phyloP scores from a whole-genome alignment of 1,284 basidiomycete species.

The Pisolithus thermaeus region DNA sequence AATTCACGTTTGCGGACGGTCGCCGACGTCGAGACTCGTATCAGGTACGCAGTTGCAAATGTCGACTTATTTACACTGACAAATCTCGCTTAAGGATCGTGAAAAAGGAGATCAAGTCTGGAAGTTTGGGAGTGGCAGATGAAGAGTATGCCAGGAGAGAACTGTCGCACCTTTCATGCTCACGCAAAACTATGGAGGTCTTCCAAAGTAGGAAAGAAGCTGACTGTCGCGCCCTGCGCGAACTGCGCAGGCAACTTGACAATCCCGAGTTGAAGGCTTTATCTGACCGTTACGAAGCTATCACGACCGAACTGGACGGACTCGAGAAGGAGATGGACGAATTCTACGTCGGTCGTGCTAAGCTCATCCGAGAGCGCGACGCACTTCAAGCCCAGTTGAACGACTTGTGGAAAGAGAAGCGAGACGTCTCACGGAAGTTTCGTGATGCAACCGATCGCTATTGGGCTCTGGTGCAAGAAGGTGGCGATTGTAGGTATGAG shows the following conservation, averaged over 20 bases:
- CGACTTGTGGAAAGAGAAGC: slow-evolving; percentile 72
- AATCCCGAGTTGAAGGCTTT: slow-evolving; percentile 86
- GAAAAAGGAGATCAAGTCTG: slow-evolving; percentile 89
- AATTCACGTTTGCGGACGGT: slow-evolving; percentile 85
- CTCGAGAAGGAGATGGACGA: slow-evolving; percentile 87
- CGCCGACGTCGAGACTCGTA: slow-evolving; percentile 83
- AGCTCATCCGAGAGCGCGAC: slow-evolving; percentile 87
- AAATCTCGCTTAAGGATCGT: slow-evolving; percentile 48
- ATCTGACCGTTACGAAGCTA: slow-evolving; percentile 76
- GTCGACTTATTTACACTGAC: slow-evolving; percentile 4
- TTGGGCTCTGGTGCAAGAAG: slow-evolving; percentile 79
- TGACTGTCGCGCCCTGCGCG: slow-evolving; percentile 74
- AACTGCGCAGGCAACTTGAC: slow-evolving; percentile 80
- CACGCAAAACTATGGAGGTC: slow-evolving; percentile 66
- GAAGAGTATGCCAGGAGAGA: slow-evolving; percentile 94
- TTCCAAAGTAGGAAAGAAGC: slow-evolving; percentile 76
- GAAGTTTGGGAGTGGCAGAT: slow-evolving; percentile 88
- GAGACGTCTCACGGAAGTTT: slow-evolving; percentile 66
- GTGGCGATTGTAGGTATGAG: slow-evolving; percentile 81
- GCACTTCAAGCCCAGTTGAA: slow-evolving; percentile 68
- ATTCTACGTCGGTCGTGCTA: slow-evolving; percentile 74
- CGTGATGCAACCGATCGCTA: slow-evolving; percentile 80
- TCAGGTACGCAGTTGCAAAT: slow-evolving; percentile 55
- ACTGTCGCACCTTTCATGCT: slow-evolving; percentile 69
- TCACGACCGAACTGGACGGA: slow-evolving; percentile 83